phyloP scores from a whole-genome alignment of 106 monocot genomes.

The Dioscorea dumetorum region DNA sequence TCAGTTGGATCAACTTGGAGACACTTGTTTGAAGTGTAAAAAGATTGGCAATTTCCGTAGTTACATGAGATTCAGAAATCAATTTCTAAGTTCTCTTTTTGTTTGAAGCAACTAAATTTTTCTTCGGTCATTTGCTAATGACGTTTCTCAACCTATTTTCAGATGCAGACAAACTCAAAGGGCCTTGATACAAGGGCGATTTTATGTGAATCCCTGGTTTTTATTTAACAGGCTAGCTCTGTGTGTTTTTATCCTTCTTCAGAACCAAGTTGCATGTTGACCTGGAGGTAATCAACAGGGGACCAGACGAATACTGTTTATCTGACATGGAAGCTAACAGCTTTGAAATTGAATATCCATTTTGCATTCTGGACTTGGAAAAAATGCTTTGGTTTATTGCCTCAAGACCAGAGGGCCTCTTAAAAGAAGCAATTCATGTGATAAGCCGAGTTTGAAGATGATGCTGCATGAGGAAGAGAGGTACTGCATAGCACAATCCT shows the following conservation, averaged over 20 bases:
- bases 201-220: constrained; percentile 17
- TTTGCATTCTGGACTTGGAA: constrained; percentile 8
- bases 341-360: constrained; percentile 8
- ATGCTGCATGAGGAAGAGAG: constrained; percentile 29
- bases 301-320: not conserved
- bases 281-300: not conserved
- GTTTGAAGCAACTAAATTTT: no score
- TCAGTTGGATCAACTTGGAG: no score
- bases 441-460: constrained; percentile 15
- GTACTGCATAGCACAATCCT: not conserved
- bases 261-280: not conserved
- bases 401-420: constrained; percentile 4
- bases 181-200: constrained; percentile 16
- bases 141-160: no score
- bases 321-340: not conserved
- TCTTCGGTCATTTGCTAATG: no score
- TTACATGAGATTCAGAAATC: no score
- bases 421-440: constrained; percentile 16
- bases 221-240: constrained; percentile 19
- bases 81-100: no score
- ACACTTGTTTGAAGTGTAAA: no score
- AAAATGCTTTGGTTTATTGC: constrained; percentile 11
- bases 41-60: no score
- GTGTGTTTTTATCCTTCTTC: constrained; percentile 10
- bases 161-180: constrained; percentile 15